phyloP scores from a whole-genome alignment of 495 filamentous ascomycete genomes.

The Hypoxylon subgilvum region DNA sequence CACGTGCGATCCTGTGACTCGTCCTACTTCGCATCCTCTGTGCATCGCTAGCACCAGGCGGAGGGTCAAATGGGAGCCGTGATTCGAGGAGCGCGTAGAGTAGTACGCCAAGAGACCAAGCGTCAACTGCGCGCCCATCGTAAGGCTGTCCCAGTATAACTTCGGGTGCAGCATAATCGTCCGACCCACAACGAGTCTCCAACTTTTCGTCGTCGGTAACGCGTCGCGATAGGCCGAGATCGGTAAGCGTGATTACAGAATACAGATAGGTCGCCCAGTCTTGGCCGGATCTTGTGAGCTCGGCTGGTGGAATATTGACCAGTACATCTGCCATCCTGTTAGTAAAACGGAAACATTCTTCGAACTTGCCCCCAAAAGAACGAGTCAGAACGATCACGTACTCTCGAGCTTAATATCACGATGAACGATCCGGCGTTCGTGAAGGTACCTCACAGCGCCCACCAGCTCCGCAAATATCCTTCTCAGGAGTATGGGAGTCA shows the following conservation, averaged over 20 bases:
- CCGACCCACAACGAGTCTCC: conserved; percentile 88
- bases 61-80: conserved; percentile 87
- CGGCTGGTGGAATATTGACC: conserved; percentile 73
- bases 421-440: conserved; percentile 85
- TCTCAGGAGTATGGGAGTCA: conserved; percentile 73
- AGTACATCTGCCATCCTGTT: conserved; percentile 72
- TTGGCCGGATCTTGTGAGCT: conserved; percentile 48
- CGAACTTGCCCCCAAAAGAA: not conserved
- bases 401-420: conserved; percentile 98
- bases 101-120: conserved; percentile 92
- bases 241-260: conserved; percentile 85
- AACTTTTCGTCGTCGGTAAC: conserved; percentile 80
- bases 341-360: conserved; percentile 17
- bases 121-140: conserved; percentile 89
- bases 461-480: conserved; percentile 91
- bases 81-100: conserved; percentile 94
- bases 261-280: conserved; percentile 77
- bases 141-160: conserved; percentile 94
- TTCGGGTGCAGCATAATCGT: conserved; percentile 96
- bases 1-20: conserved; percentile 89
- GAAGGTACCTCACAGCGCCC: conserved; percentile 82
- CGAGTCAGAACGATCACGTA: conserved; percentile 53
- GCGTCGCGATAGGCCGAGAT: conserved; percentile 86
- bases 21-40: conserved; percentile 75
- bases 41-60: conserved; percentile 72